Evolutionary conservation across 257 asterid species (phyloP), one percentile per base, ranked within the genome.

Genomic region (Solanum bukasovii): DNA sequence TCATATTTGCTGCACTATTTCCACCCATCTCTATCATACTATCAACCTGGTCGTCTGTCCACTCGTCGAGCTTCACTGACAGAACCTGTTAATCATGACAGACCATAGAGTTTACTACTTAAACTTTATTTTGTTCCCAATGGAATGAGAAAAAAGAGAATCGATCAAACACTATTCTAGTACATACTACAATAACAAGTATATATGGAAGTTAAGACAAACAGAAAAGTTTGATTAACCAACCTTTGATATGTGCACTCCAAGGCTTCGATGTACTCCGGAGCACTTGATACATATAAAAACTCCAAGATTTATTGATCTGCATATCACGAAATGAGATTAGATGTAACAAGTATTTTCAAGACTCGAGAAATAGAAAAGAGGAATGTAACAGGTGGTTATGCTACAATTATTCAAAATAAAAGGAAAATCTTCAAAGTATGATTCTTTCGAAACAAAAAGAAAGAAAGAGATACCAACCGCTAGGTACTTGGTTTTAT

Each of bases 11-110:
- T 1, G 92, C 92, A 37, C 78, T 82, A 88, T 96, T 96, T 86
- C 99, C 99, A 81, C 99, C 99, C 95, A 92, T 88, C 82, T 91
- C 94, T 38, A 82, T 90, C 40, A 96, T 90, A 35, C 91, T 90
- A 91, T 96, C 99, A 81, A 96, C 99, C 88, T 94, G 97, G 79
- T 94, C 99, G 75, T 93, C 89, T 21, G 98, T 96, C 99, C 99
- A 96, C 75, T 96, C 99, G 72, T 96, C 99, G 31, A 96, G 94
- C 88, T 94, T 96, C 88, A 93, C 94, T 6, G 99, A 96, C 37
- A 95, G 85, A 72, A 95, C 98, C 99, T 96, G 89, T 49, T 49
- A 82, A 20, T 49, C 27, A 82, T 82, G 44, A 82, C 12, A 49
- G 42, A 29, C 27, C 35, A 77, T n/a, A 13, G 12, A 81, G 42